Evolutionary conservation across 2,329 filamentous ascomycete genomes (phyloP).

Genomic region (Scedosporium minutisporum): DNA sequence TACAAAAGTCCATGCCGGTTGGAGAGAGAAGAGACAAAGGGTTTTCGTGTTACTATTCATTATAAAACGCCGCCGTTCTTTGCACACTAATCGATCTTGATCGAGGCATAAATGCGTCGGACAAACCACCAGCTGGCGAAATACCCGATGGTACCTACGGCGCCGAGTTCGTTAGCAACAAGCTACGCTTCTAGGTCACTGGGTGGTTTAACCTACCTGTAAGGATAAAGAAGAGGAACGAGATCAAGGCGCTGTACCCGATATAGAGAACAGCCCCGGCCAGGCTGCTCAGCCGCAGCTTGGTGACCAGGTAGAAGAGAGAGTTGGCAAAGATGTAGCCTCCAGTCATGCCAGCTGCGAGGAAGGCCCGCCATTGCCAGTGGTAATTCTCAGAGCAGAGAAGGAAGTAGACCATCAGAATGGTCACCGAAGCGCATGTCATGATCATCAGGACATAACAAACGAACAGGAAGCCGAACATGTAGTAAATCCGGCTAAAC

Average conservation of each 20-base stretch:
- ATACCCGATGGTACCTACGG: constrained; percentile 82
- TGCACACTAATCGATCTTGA: constrained; percentile 76
- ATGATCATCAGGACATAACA: constrained; percentile 97
- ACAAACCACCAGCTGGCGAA: constrained; percentile 93
- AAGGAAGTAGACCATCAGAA: constrained; percentile 92
- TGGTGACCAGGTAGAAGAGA: constrained; percentile 81
- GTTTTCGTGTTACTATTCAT: not conserved
- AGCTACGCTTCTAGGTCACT: no score
- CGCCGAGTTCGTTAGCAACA: not conserved
- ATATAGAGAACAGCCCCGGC: constrained; percentile 86
- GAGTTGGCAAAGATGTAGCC: constrained; percentile 89
- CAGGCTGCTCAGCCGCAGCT: constrained; percentile 74
- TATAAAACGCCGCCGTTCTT: not conserved
- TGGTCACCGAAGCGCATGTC: constrained; percentile 83
- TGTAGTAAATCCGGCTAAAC: constrained; percentile 99
- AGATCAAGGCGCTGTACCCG: constrained; percentile 83
- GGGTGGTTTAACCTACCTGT: constrained; percentile 57
- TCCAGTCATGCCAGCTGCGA: constrained; percentile 82
- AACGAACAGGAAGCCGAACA: constrained; percentile 98
- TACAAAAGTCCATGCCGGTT: not conserved
- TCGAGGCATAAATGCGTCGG: constrained; percentile 88
- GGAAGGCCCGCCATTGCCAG: constrained; percentile 96
- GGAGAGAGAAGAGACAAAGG: not conserved
- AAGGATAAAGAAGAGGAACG: constrained; percentile 84
- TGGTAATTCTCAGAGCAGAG: constrained; percentile 96